Evolutionary conservation across 1,284 basidiomycete genomes (phyloP), one percentile per base, ranked within the genome.

Genomic region (Sanguinoderma infundibulare): DNA sequence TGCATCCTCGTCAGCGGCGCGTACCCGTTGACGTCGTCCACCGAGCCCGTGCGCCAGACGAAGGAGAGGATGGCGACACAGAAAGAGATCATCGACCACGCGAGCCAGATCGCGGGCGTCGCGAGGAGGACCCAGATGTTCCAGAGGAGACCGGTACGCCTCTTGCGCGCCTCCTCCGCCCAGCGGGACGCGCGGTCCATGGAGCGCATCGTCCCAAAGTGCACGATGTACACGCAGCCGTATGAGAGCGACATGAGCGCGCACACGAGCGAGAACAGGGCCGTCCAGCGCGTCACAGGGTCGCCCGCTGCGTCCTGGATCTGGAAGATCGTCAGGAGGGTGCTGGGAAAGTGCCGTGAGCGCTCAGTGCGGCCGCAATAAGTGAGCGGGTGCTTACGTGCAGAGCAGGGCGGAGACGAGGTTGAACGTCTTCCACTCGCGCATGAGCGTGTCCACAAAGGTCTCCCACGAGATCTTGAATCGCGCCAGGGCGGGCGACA

Each of bases 81-180:
- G 74, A 92, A 92, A 52, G 86, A 78, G 17, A 90, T 77, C 82
- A 92, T 87, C 0, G 89, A 86, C 89, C 90, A 93, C 17, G 89
- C 82, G 63, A 93, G 83, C 86, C 89, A 93, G 15, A 92, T 77
- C 0, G 82, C 86, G 0, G 91, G 91, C 76, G 90, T 87, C 0
- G 89, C 85, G 15, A 93, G 77, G 9, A 93, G 69, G 1, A 92
- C 87, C 91, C 91, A 93, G 14, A 91, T 87, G 64, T 92, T 93
- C 91, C 91, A 93, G 73, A 84, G 80, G 24, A 92, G 84, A 9
- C 81, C 74, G 0, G 90, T 87, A 38, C 86, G 83, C 0, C 83
- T 83, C 71, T 82, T 84, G 55, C 84, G 82, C 24, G 89, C 87
- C 74, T 92, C 90, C 87, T 92, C 87, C 8, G 90, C 89, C 89